A percentile compares a stretch with the other conserved stretches of the same genome.
These are phyloP conservation scores for Candida pini DNA, from an alignment of 805 yeast species.

Conservation along the genomic window DNA sequence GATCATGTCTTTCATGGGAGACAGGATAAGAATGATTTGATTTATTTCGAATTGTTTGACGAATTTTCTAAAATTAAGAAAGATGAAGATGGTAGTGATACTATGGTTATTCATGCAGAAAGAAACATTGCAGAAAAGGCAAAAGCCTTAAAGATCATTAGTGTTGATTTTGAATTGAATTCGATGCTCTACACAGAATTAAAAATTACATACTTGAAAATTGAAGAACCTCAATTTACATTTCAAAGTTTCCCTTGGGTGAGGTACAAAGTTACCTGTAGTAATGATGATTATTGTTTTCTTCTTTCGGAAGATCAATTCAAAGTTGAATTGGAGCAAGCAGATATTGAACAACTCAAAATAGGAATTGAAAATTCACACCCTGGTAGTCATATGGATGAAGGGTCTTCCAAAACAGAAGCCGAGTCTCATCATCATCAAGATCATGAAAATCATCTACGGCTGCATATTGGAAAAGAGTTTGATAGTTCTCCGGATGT, in stretches of 20 bases:
- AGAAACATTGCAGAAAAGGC: constrained; percentile 4
- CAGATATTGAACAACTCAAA: too few relatives aligned
- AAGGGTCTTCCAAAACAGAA: too few relatives aligned
- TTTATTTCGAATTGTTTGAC: constrained; percentile 24
- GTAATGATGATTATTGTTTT: constrained; percentile 25
- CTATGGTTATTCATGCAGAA: constrained; percentile 1
- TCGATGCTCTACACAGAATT: constrained; percentile 61
- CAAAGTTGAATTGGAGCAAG: constrained; percentile 7
- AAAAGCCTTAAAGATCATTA: constrained; percentile 4
- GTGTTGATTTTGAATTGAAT: constrained; percentile 51
- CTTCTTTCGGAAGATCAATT: constrained; percentile 22
- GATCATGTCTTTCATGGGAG: constrained; percentile 21
- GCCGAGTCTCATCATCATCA: too few relatives aligned
- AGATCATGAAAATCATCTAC: neutral
- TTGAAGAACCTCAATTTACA: constrained; percentile 57
- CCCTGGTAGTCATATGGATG: too few relatives aligned
- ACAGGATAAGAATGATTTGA: constrained; percentile 30
- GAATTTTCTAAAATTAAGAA: constrained; percentile 31
- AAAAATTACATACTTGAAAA: constrained; percentile 59
- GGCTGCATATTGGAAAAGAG: too few relatives aligned
- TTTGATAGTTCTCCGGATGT: too few relatives aligned
- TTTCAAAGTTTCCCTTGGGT: constrained; percentile 72
- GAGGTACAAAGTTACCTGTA: constrained; percentile 44
- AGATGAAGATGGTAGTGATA: constrained; percentile 20
- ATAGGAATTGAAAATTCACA: too few relatives aligned